Evolutionary conservation across 768 basidiomycete genomes (phyloP).

Genomic region (Pholiota microspora): DNA sequence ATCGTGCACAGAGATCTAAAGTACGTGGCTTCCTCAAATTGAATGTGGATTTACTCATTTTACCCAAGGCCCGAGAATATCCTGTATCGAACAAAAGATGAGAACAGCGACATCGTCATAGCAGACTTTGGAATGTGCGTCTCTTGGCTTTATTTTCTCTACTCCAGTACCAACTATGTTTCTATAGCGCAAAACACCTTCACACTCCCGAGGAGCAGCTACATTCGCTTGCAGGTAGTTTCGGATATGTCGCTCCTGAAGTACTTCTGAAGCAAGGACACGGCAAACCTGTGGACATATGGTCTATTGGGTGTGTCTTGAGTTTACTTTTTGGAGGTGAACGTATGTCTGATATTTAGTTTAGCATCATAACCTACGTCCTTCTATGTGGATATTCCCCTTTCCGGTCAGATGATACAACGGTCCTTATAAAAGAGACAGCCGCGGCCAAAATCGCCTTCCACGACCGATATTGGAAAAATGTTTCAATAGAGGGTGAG

Average conservation of each 20-base stretch:
- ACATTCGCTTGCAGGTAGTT: conserved; percentile 71
- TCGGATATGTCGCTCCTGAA: conserved; percentile 92
- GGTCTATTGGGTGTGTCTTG: conserved; percentile 79
- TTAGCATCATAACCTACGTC: conserved; percentile 91
- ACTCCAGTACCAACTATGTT: neutral
- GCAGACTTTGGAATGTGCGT: conserved; percentile 96
- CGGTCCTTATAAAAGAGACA: conserved; percentile 80
- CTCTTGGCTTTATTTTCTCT: neutral
- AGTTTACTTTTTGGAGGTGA: neutral
- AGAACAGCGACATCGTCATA: conserved; percentile 86
- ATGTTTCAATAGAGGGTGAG: conserved; percentile 74
- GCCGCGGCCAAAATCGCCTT: conserved; percentile 83
- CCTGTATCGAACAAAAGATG: conserved; percentile 76
- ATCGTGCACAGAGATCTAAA: conserved; percentile 98
- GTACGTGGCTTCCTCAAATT: conserved; percentile 33
- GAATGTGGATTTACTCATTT: conserved; percentile 3
- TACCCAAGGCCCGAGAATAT: conserved; percentile 89
- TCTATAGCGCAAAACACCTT: conserved; percentile 77
- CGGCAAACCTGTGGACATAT: conserved; percentile 90
- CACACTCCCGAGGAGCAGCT: conserved; percentile 70
- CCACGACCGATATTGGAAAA: conserved; percentile 93
- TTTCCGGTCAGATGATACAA: conserved; percentile 81
- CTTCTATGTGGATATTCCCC: conserved; percentile 94
- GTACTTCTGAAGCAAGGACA: conserved; percentile 81
- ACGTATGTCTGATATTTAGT: neutral